phyloP scores from a whole-genome alignment of 2,329 filamentous ascomycete species.

The Periglandula ipomoeae region DNA sequence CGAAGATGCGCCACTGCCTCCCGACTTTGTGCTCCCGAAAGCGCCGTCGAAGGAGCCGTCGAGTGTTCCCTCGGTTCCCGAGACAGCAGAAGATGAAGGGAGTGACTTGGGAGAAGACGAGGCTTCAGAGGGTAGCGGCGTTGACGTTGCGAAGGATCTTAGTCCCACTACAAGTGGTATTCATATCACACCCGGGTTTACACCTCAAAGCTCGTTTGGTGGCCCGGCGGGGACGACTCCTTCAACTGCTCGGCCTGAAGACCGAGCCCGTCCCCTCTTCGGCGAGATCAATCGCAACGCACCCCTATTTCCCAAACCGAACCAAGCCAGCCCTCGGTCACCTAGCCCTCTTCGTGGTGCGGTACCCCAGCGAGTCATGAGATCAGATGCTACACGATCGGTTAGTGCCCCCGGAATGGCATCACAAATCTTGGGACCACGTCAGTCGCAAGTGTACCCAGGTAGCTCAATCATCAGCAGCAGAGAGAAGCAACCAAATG shows the following conservation, averaged over 20 bases:
- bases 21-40: slow-evolving; percentile 25
- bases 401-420: slow-evolving; percentile 53
- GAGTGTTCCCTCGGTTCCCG: slow-evolving; percentile 27
- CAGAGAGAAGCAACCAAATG: slow-evolving; percentile 23
- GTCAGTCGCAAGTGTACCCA: slow-evolving; percentile 26
- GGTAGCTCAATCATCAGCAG: slow-evolving; percentile 30
- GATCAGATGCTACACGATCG: slow-evolving; percentile 44
- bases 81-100: slow-evolving; percentile 30
- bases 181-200: slow-evolving; percentile 40
- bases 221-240: slow-evolving; percentile 32
- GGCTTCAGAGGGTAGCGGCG: slow-evolving; percentile 49
- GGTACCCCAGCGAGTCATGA: slow-evolving; percentile 39
- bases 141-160: slow-evolving; percentile 56
- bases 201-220: slow-evolving; percentile 51
- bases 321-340: slow-evolving; percentile 54
- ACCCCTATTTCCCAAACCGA: slow-evolving; percentile 46
- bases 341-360: slow-evolving; percentile 60
- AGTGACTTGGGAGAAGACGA: slow-evolving; percentile 33
- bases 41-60: slow-evolving; percentile 21
- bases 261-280: slow-evolving; percentile 35
- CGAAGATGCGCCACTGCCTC: slow-evolving; percentile 31
- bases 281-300: slow-evolving; percentile 42
- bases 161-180: slow-evolving; percentile 39
- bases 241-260: slow-evolving; percentile 22
- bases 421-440: slow-evolving; percentile 40